Evolutionary conservation across 768 basidiomycete species (phyloP), one percentile per base, ranked within the genome.

Genomic region (Termitomyces sp.): DNA sequence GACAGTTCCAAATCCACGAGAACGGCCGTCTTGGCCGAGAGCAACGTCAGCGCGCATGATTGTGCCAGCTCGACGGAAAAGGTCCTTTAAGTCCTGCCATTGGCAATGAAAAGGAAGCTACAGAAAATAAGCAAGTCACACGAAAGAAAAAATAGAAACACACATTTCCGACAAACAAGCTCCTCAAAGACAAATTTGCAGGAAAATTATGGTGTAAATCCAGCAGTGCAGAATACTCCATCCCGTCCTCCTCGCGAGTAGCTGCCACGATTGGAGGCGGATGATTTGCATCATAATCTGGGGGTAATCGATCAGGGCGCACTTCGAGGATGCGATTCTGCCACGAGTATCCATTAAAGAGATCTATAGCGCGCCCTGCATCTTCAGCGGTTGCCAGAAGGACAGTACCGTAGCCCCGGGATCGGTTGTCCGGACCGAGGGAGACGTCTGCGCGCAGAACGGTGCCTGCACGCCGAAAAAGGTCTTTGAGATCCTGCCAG

Each of bases 401-500:
- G 20, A 99, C 96, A 11, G 94, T 97, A 28, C 97, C 97, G 67
- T 95, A 88, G 1, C 96, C 96, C 55, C 95, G 81, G 47, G 90
- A 93, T 63, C 96, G 82, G 70, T 97, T 97, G 70, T 94, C 92
- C 2, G 91, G 90, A 4, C 91, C 84, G 33, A 92, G 77, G 55
- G 89, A 81, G 61, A 91, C 83, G 68, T 88, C 84, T 41, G 94
- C 87, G 50, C 90, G 79, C 38, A 92, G 75, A 61, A 95, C 86
- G 30, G 91, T 97, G 43, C 97, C 97, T 6, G 96, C 92, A 62
- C 92, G 90, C 38, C 96, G 85, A 72, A 99, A 98, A 53, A 99
- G 84, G 70, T 99, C 96, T 66, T 99, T 98, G 61, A 99, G 83
- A 75, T 99, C 97, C 76, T 99, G 97, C 97, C 97, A 99, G 55